These are phyloP conservation scores for Epichloe baconii DNA, from an alignment of 2,329 filamentous ascomycete species.

Conservation along the genomic window DNA sequence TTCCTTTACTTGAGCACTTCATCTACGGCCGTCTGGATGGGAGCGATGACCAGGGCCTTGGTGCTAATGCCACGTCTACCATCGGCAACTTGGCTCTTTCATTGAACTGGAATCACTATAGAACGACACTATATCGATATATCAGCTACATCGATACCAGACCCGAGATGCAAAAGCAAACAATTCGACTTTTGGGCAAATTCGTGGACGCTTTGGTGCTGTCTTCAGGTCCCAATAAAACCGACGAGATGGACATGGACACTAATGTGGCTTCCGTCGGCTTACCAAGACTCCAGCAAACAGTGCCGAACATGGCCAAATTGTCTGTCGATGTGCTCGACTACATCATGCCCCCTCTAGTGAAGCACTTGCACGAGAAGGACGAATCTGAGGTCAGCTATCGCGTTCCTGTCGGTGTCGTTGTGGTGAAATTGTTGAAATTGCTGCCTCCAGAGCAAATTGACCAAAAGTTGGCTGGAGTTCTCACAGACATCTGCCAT, in stretches of 20 bases:
- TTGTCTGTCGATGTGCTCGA: constrained; percentile 58
- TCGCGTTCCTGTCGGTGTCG: constrained; percentile 78
- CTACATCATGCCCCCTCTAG: constrained; percentile 65
- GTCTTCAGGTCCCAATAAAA: constrained; percentile 31
- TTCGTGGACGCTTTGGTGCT: constrained; percentile 63
- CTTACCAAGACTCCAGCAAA: constrained; percentile 41
- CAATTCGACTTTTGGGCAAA: constrained; percentile 69
- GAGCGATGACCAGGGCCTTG: constrained; percentile 69
- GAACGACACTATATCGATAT: constrained; percentile 71
- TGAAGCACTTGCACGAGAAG: constrained; percentile 83
- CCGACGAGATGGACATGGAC: constrained; percentile 31
- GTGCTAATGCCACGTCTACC: constrained; percentile 72
- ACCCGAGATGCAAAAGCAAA: constrained; percentile 71
- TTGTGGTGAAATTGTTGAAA: constrained; percentile 75
- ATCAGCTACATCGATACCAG: constrained; percentile 70
- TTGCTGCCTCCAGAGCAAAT: constrained; percentile 64
- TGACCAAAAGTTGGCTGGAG: constrained; percentile 60
- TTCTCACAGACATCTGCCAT: constrained; percentile 84
- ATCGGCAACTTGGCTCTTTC: constrained; percentile 63
- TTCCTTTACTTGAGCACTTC: constrained; percentile 89
- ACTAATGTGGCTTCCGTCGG: constrained; percentile 13
- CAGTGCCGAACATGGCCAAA: constrained; percentile 54
- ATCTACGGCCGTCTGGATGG: constrained; percentile 68
- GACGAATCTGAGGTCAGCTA: constrained; percentile 90
- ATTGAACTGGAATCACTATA: constrained; percentile 84